A percentile compares a stretch with the other conserved stretches of the same genome.
These are phyloP conservation scores for Hydnomerulius pinastri DNA, from an alignment of 768 basidiomycete species.

Conservation along the genomic window DNA sequence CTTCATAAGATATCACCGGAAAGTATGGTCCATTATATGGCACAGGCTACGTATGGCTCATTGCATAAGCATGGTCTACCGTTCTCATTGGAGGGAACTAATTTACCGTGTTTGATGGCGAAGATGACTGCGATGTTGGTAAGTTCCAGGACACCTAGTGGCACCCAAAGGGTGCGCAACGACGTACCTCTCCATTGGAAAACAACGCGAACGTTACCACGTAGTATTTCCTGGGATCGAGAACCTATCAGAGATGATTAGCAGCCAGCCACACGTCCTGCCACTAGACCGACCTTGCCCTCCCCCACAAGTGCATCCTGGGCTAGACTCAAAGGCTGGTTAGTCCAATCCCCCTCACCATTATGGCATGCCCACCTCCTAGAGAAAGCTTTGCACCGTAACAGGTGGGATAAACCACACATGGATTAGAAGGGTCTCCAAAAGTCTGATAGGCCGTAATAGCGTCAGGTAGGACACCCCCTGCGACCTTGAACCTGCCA, in stretches of 20 bases:
- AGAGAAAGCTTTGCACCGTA: conserved; percentile 49
- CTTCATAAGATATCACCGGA: conserved; percentile 55
- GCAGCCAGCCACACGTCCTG: neutral
- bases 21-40: conserved; percentile 64
- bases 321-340: conserved; percentile 31
- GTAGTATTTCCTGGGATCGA: conserved; percentile 55
- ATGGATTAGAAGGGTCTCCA: conserved; percentile 52
- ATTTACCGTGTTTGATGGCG: conserved; percentile 61
- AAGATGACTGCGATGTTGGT: conserved; percentile 44
- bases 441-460: conserved; percentile 60
- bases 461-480: conserved; percentile 56
- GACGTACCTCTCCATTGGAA: conserved; percentile 56
- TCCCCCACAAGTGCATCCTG: conserved; percentile 50
- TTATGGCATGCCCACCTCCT: conserved; percentile 40
- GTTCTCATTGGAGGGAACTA: neutral
- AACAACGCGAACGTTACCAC: conserved; percentile 59
- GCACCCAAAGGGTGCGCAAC: neutral
- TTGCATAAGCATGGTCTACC: neutral
- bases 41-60: conserved; percentile 40
- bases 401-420: conserved; percentile 55
- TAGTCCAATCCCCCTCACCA: conserved; percentile 33
- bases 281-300: conserved; percentile 41
- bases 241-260: conserved; percentile 32
- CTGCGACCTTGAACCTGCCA: conserved; percentile 52
- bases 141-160: neutral